Base-by-base conservation (phyloP, 805 yeast genomes). In the Teunomyces stri region DNA sequence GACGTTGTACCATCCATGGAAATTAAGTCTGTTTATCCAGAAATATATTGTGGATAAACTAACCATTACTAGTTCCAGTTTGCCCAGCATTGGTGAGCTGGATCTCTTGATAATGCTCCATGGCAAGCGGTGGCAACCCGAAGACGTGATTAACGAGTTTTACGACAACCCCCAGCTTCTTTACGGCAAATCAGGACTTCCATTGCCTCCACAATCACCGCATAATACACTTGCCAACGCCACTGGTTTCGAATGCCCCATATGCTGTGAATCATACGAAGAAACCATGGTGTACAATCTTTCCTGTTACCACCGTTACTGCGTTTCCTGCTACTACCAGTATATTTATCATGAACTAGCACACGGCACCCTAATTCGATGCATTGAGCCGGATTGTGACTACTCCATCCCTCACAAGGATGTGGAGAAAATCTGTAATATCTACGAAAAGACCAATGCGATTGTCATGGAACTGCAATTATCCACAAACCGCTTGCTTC, bases 221-320 rank as follows among this genome's bases (percentile, higher is more conserved):
- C 3, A 28, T 39, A 16, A 40, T 15, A 18, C 20, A 10, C 6
- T 31, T 7, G 4, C 27, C 11, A 7, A 28, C n/a, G 10, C 22
- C 22, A 22, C 36, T 2, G 9, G 27, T 3, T 43, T 40, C n/a
- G 42, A 33, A 11, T 48, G 51, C 16, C 12, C 31, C 12, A 82
- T 91, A n/a, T 91, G 97, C 64, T 87, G 89, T 61, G 85, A 84
- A 18, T 78, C 76, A 0, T 70, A 69, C 22, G 58, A 59, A 0
- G 50, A 51, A 1, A 46, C 68, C 28, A 44, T 49, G 6, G 64
- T 69, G 2, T 87, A 81, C 55, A 64, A 75, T 2, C 62, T 89
- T 13, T 74, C 74, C 12, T 94, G 98, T 64, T 76, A 74, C 6
- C 97, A 92, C 63, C 71, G 69, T 44, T 86, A 72, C 55, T 94